Evolutionary conservation across 1,139 yeast genomes (phyloP).

Genomic region (Yamadazyma sp.): DNA sequence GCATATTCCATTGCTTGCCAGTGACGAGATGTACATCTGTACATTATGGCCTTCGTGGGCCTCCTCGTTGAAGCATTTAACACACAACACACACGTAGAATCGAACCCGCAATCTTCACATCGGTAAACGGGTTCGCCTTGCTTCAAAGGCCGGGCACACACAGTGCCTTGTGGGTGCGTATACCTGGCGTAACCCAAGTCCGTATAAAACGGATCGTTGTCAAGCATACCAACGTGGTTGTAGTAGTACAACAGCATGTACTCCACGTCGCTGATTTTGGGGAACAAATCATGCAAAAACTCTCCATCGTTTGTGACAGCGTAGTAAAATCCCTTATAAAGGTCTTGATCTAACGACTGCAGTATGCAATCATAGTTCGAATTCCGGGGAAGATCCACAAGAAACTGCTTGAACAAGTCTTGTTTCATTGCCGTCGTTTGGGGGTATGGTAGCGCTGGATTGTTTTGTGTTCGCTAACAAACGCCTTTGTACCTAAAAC

Average conservation of each 20-base stretch:
- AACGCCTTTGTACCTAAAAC: background rate
- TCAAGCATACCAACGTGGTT: background rate
- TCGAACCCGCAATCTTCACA: constrained; percentile 70
- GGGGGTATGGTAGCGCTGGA: background rate
- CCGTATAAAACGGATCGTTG: constrained; percentile 4
- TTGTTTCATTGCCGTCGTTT: constrained; percentile 12
- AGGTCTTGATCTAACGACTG: constrained; percentile 20
- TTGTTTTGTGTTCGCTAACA: too few species aligned
- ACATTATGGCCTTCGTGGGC: constrained; percentile 71
- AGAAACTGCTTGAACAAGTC: constrained; percentile 27
- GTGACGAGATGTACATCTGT: constrained; percentile 48
- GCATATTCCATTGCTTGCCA: constrained; percentile 63
- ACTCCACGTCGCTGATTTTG: constrained; percentile 19
- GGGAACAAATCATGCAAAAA: constrained; percentile 29
- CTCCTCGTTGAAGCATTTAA: constrained; percentile 62
- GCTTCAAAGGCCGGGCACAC: constrained; percentile 61
- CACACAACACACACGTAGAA: constrained; percentile 73
- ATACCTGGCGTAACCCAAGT: constrained; percentile 12
- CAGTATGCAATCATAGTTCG: constrained; percentile 16
- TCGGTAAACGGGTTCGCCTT: constrained; percentile 65
- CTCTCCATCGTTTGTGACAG: constrained; percentile 33
- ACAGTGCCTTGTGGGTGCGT: constrained; percentile 39
- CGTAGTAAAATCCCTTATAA: constrained; percentile 29
- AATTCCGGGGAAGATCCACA: constrained; percentile 26
- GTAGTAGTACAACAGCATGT: constrained; percentile 16